Base-by-base conservation (phyloP, 139 green algal species). In the Coccomyxa sp. region DNA sequence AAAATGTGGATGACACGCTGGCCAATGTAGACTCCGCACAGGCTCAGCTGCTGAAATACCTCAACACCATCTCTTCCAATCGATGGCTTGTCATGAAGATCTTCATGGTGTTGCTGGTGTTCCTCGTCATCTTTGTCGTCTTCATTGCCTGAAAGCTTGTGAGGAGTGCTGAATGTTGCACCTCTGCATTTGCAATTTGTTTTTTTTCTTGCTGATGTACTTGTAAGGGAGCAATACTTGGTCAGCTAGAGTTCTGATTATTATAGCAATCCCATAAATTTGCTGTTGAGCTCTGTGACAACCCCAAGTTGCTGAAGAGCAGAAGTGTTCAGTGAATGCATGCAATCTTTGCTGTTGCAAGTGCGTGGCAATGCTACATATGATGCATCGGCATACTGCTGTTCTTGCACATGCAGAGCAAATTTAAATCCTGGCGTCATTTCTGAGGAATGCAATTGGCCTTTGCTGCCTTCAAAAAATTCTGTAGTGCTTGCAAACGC, bases 1-100 rank as follows among this genome's bases (percentile, higher is more conserved):
- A 98, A 57, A 98, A 99, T 89, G 88, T 99, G 25, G 94, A 98
- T 28, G 97, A 99, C 68, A 96, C 96, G 28, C 81, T 99, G 79
- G 79, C 77, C 11, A 98, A 99, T 82, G 97, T 99, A n/a, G 96
- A 98, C 71, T 90, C 82, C 16, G 97, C 96, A 31, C 97, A 99
- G 86, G 89, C 88, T 45, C 95, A 98, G 88, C 91, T 99, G 76
- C 88, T 99, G 58, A 98, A 98, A 86, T 99, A 99, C 88, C 85
- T 98, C 12, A 97, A 95, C 87, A 94, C 85, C 66, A 96, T 99
- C 67, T 95, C 89, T 11, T 95, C 87, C 60, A 99, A 99, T 85
- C 85, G 96, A 10, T 96, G 93, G 95, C 89, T 98, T 21, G 89
- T 95, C 25, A 87, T 98, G 79, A 98, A 98, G 86, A 90, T 97